These are phyloP conservation scores for Phytophthora tubulina DNA, from an alignment of 352 stramenopile species.

Conservation along the genomic window DNA sequence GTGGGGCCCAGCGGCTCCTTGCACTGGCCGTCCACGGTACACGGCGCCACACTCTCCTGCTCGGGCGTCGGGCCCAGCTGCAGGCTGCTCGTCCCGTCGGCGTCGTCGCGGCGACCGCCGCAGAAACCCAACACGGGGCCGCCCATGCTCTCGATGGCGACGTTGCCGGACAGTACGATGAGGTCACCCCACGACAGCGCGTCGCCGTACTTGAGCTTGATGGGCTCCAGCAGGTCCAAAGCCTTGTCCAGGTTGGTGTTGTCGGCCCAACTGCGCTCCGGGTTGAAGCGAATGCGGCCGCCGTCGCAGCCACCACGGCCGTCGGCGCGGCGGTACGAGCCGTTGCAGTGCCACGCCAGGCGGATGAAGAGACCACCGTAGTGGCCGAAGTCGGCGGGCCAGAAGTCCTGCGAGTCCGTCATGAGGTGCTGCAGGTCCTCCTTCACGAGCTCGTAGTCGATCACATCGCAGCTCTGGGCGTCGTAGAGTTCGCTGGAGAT, in stretches of 20 bases:
- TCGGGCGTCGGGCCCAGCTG: constrained; percentile 51
- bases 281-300: constrained; percentile 54
- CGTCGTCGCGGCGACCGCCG: constrained; percentile 89
- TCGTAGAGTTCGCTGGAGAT: constrained; percentile 44
- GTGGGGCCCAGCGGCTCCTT: constrained; percentile 64
- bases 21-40: constrained; percentile 54
- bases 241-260: constrained; percentile 79
- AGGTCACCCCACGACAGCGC: constrained; percentile 93
- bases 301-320: constrained; percentile 44
- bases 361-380: constrained; percentile 91
- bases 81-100: constrained; percentile 69
- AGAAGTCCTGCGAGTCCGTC: constrained; percentile 82
- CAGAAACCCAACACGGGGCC: constrained; percentile 91
- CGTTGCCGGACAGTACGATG: constrained; percentile 92
- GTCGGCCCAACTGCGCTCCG: constrained; percentile 53
- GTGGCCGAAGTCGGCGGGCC: constrained; percentile 90
- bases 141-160: constrained; percentile 93
- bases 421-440: constrained; percentile 75
- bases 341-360: constrained; percentile 75
- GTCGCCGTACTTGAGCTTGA: constrained; percentile 75
- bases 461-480: constrained; percentile 42
- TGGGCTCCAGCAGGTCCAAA: constrained; percentile 55
- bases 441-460: constrained; percentile 68
- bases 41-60: constrained; percentile 59
- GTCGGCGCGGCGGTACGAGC: constrained; percentile 47